Evolutionary conservation across 108 stramenopile species (phyloP).

Genomic region (Asterionellopsis glacialis): DNA sequence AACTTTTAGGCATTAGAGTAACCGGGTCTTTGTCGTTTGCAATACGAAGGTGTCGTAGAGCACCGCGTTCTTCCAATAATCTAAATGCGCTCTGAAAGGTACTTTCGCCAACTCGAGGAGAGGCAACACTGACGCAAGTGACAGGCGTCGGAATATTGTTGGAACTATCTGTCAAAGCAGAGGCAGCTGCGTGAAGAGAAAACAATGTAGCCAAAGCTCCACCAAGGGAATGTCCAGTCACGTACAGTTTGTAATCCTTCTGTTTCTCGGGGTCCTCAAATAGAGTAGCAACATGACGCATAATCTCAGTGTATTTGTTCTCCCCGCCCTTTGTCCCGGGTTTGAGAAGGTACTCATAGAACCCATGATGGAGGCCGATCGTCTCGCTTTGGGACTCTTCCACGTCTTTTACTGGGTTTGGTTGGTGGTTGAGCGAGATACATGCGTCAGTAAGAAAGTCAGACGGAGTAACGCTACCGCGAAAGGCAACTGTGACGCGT

Average conservation of each 20-base stretch:
- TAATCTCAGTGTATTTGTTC: neutral
- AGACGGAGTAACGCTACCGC: neutral
- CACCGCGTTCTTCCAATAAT: slow-evolving; percentile 31
- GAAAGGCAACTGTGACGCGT: slow-evolving; percentile 1
- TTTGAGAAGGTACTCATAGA: neutral
- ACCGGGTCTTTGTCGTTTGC: slow-evolving; percentile 51
- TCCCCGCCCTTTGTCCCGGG: neutral
- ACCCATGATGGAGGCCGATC: neutral
- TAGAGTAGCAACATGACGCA: neutral
- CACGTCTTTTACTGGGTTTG: neutral
- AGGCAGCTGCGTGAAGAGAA: slow-evolving; percentile 29
- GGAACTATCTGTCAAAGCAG: slow-evolving; percentile 3
- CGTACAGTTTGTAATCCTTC: slow-evolving; percentile 1
- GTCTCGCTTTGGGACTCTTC: neutral
- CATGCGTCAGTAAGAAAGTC: neutral
- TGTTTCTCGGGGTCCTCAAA: neutral
- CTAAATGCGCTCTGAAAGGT: slow-evolving; percentile 1
- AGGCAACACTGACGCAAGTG: slow-evolving; percentile 16
- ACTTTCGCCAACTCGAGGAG: slow-evolving; percentile 12
- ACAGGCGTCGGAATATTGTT: slow-evolving; percentile 10
- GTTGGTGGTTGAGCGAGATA: neutral
- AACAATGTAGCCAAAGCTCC: slow-evolving; percentile 41
- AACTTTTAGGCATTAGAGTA: slow-evolving; percentile 9
- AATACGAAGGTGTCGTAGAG: slow-evolving; percentile 41
- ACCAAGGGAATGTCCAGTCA: slow-evolving; percentile 31